Percentiles rank a stretch among this genome's conserved stretches.
phyloP scores from a whole-genome alignment of 1,139 yeast species.

The Hemisphaericaspora subhashii region DNA sequence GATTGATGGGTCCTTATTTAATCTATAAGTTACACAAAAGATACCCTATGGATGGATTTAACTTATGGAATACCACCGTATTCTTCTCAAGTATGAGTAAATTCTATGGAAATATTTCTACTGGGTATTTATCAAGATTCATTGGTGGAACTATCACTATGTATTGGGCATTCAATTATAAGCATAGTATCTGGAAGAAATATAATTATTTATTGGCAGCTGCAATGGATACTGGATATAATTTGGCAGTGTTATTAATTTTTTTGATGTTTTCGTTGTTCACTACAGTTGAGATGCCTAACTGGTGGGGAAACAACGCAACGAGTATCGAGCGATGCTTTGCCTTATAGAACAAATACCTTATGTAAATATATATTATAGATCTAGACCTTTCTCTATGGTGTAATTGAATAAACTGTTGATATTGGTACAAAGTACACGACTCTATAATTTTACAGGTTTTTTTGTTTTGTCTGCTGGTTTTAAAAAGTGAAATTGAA shows the following conservation, averaged over 20 bases:
- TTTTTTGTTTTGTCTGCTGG: too few species aligned
- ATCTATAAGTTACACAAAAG: constrained; percentile 30
- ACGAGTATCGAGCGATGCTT: constrained; percentile 46
- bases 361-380: too few species aligned
- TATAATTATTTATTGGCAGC: constrained; percentile 51
- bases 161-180: constrained; percentile 42
- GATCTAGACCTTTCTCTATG: too few species aligned
- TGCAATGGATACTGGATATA: constrained; percentile 51
- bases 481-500: background rate
- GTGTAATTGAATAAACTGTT: background rate
- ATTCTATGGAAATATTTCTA: constrained; percentile 52
- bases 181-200: constrained; percentile 37
- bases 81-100: constrained; percentile 47
- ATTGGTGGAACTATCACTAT: constrained; percentile 47
- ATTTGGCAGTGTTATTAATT: constrained; percentile 37
- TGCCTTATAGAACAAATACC: constrained; percentile 18
- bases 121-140: constrained; percentile 49
- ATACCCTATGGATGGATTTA: constrained; percentile 24
- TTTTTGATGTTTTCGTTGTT: constrained; percentile 37
- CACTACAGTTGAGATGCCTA: constrained; percentile 31
- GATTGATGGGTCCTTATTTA: constrained; percentile 36
- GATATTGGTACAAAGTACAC: background rate
- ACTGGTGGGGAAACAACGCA: constrained; percentile 52
- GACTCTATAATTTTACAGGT: background rate
- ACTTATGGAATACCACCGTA: constrained; percentile 50